Conservation (phyloP, 371 early-diverging fungal species). For the Batrachochytrium dendrobatidis region DNA sequence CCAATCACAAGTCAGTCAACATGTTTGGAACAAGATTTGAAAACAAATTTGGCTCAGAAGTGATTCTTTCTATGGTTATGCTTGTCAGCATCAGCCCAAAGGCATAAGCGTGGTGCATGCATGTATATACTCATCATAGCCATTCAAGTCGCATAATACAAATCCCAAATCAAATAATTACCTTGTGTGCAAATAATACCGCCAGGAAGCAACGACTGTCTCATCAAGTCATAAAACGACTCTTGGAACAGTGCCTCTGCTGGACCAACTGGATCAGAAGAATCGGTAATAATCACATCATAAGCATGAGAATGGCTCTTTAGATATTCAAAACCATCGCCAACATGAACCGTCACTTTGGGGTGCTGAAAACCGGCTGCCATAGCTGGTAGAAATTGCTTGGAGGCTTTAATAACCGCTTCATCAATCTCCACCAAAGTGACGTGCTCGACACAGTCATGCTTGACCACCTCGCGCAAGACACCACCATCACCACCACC, state of each 20-base stretch:
- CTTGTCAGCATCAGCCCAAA: background rate
- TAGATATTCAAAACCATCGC: conserved; percentile 91
- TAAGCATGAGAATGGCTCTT: conserved; percentile 76
- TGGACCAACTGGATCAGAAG: conserved; percentile 96
- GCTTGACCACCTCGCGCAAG: conserved; percentile 93
- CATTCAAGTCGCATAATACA: background rate
- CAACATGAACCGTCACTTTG: conserved; percentile 87
- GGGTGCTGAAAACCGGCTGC: conserved; percentile 89
- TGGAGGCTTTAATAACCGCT: conserved; percentile 82
- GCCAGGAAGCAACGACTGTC: conserved; percentile 79
- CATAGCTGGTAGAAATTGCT: conserved; percentile 88
- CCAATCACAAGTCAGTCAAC: background rate
- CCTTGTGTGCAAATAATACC: conserved; percentile 94
- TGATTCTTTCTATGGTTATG: background rate
- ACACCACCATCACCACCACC: conserved; percentile 99
- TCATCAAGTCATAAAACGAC: conserved; percentile 84
- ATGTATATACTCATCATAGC: conserved; percentile 18
- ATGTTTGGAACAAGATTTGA: background rate
- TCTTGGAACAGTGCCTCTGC: conserved; percentile 90
- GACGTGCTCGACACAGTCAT: conserved; percentile 82
- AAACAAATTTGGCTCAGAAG: background rate
- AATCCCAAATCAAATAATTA: conserved; percentile 16
- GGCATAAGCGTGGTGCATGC: conserved; percentile 38
- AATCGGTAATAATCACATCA: conserved; percentile 97
- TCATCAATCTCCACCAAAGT: conserved; percentile 95